Evolutionary conservation across 352 stramenopile genomes (phyloP), one percentile per base, ranked within the genome.

Genomic region (Elongisporangium anandrum): DNA sequence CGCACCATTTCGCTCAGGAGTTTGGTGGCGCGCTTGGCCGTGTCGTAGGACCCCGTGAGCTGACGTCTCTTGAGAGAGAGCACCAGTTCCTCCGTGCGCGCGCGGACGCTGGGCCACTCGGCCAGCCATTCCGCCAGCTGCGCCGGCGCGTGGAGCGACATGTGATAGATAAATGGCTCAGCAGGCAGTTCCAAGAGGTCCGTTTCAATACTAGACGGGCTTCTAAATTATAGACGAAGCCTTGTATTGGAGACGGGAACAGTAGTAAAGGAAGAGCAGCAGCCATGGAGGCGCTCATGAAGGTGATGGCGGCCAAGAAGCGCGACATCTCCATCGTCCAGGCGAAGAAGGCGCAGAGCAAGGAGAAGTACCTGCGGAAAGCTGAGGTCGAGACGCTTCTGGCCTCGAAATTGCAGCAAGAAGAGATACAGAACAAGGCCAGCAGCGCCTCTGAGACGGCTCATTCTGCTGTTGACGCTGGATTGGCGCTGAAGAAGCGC

Each of bases 261-360:
- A n/a, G n/a, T n/a, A n/a, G n/a, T n/a, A 39, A 39, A 15, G 29
- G 9, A 41, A 41, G 1, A 41, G 29, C 29, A 41, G 29, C 29
- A 41, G 29, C 29, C 5, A 94, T 94, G 85, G 85, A 94, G 9
- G 78, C 78, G 41, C 57, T 94, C 23, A 63, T 88, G 75, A 67
- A 62, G 4, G 81, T 91, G 63, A 85, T 94, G 81, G 81, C 78
- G 47, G 75, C 85, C 12, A 92, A 92, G 79, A 94, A 94, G 71
- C 85, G 70, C 57, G 81, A 92, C 66, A 54, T 86, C n/a, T 81
- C 77, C 54, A 62, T 59, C 21, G 61, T 91, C 48, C 64, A 80
- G 49, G 68, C 63, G 9, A 65, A 86, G 60, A 88, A 88, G 60
- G 73, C 65, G 53, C 24, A 61, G 7, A 52, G 13, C 10, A 85